Conservation (phyloP, 257 asterid species). For the Cynanchum wilfordii region DNA sequence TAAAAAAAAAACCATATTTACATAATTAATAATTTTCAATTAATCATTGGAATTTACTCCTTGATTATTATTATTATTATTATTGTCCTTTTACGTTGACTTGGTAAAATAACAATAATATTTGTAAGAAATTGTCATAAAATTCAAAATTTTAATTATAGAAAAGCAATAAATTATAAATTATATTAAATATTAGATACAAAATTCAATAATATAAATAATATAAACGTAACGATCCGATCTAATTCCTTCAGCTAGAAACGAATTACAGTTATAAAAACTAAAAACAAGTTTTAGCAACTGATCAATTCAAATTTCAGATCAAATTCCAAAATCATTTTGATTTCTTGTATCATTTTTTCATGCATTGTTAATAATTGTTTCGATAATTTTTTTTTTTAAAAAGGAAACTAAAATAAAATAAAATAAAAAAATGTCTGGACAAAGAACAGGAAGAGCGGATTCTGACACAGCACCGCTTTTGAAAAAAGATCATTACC, state of each 20-base stretch:
- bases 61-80: no score
- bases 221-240: neutral
- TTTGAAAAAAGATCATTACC: constrained; percentile 11
- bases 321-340: neutral
- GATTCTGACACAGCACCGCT: constrained; percentile 26
- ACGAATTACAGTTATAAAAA: neutral
- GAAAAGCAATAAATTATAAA: no score
- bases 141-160: no score
- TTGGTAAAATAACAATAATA: no score
- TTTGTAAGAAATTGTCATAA: no score
- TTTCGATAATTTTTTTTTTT: neutral
- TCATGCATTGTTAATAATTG: neutral
- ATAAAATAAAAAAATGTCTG: constrained; percentile 28
- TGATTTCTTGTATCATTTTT: no score
- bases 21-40: no score
- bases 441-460: constrained; percentile 20
- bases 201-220: no score
- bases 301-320: neutral
- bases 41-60: no score
- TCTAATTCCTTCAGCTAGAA: neutral
- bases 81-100: no score
- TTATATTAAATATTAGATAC: no score
- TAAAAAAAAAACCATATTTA: no score
- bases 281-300: neutral
- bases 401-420: neutral